phyloP scores from a whole-genome alignment of 2,329 filamentous ascomycete species.

The Magnaporthales sp. region DNA sequence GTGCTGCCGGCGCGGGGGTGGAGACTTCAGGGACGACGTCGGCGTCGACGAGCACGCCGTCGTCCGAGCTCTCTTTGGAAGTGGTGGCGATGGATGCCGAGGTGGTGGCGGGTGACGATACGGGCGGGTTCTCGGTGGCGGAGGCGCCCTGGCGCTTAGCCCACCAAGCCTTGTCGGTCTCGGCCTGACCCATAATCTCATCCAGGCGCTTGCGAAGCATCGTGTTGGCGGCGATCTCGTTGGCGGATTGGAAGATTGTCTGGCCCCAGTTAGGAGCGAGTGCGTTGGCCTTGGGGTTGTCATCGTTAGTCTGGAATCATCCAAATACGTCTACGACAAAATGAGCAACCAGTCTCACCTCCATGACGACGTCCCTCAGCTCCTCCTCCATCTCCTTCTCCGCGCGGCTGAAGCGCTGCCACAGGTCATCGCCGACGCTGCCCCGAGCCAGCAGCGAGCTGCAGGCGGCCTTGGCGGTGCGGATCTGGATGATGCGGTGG shows the following conservation, averaged over 20 bases:
- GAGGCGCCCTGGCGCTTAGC: constrained; percentile 64
- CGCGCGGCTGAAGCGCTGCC: constrained; percentile 82
- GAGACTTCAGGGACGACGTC: constrained; percentile 38
- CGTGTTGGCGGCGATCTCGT: constrained; percentile 86
- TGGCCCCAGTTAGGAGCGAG: constrained; percentile 85
- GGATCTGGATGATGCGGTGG: constrained; percentile 78
- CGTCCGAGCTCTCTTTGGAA: constrained; percentile 49
- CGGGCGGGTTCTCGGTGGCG: constrained; percentile 24
- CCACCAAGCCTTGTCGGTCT: constrained; percentile 85
- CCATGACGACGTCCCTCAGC: constrained; percentile 83
- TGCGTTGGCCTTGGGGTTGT: constrained; percentile 66
- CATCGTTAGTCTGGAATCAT: neutral
- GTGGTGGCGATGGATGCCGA: constrained; percentile 22
- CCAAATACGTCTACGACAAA: neutral
- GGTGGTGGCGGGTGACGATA: constrained; percentile 54
- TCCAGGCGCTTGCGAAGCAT: constrained; percentile 65
- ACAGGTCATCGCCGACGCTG: constrained; percentile 91
- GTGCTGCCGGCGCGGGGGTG: neutral
- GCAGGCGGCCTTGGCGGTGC: constrained; percentile 81
- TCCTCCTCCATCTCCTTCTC: constrained; percentile 98
- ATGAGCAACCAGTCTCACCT: constrained; percentile 46
- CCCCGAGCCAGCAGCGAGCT: constrained; percentile 77
- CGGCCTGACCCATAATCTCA: constrained; percentile 63
- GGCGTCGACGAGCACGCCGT: constrained; percentile 68
- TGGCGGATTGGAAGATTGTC: constrained; percentile 92